Conservation (phyloP, 306 rosid genomes). For the Morella rubra region DNA sequence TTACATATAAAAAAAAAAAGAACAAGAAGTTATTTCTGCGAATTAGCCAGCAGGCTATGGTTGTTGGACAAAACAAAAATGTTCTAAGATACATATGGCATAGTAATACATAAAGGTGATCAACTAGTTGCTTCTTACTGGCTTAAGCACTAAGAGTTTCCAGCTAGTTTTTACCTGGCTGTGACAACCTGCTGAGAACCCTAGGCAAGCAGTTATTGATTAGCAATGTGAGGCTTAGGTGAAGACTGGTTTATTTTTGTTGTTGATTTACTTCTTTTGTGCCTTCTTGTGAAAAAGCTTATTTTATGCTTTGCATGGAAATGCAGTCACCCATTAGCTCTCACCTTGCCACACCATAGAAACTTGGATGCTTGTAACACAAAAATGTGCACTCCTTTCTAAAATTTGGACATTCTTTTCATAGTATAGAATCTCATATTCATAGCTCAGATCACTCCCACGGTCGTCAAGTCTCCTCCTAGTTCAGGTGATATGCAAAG, state of each 20-base stretch:
- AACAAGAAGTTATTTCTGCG: neutral
- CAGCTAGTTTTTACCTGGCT: neutral
- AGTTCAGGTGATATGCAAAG: constrained; percentile 39
- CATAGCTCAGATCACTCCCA: constrained; percentile 32
- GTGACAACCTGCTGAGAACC: neutral
- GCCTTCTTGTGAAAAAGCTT: neutral
- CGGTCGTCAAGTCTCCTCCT: constrained; percentile 37
- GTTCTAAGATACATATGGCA: neutral
- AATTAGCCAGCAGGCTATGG: neutral
- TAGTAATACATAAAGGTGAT: neutral
- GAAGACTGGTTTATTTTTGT: neutral
- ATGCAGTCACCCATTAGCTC: neutral
- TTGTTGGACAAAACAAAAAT: neutral
- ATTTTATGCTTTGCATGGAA: neutral
- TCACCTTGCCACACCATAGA: constrained; percentile 2
- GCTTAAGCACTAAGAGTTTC: neutral
- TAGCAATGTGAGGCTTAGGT: neutral
- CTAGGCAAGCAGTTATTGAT: neutral
- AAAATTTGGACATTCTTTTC: constrained; percentile 5
- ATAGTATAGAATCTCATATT: constrained; percentile 14
- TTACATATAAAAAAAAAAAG: too few relatives aligned
- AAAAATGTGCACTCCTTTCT: neutral
- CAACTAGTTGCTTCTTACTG: neutral
- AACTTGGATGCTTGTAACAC: constrained; percentile 17
- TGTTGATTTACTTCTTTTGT: neutral